These are phyloP conservation scores for Mucor circinelloides DNA, from an alignment of 371 early-diverging fungal species.

Conservation along the genomic window DNA sequence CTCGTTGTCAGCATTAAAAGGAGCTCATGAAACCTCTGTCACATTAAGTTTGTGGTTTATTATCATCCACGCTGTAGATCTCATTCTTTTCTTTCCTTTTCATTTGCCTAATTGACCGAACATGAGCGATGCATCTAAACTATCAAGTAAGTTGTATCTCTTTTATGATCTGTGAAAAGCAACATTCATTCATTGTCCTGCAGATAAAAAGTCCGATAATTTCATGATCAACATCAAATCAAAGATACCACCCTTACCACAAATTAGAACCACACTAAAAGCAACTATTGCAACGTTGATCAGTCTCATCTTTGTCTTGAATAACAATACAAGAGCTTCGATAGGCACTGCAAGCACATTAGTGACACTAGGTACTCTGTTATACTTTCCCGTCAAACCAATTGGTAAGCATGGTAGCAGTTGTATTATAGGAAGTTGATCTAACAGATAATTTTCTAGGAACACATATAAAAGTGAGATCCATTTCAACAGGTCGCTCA, in stretches of 20 bases:
- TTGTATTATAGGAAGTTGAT: background rate
- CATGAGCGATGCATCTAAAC: background rate
- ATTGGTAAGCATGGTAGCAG: slow-evolving; percentile 10
- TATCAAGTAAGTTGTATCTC: background rate
- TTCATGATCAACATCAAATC: background rate
- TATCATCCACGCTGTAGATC: background rate
- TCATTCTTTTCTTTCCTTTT: background rate
- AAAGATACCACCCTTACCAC: slow-evolving; percentile 9
- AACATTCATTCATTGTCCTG: background rate
- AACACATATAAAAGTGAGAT: slow-evolving; percentile 13
- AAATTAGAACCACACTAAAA: slow-evolving; percentile 9
- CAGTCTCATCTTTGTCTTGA: slow-evolving; percentile 12
- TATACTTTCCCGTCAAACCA: slow-evolving; percentile 20
- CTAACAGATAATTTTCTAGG: background rate
- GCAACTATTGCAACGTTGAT: slow-evolving; percentile 10
- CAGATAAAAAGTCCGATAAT: background rate
- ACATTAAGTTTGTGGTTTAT: background rate
- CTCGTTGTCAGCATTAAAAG: background rate
- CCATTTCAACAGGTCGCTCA: background rate
- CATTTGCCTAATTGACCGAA: background rate
- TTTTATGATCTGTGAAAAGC: background rate
- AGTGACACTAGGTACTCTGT: slow-evolving; percentile 10
- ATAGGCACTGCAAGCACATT: slow-evolving; percentile 16
- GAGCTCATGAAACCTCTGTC: background rate
- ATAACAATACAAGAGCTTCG: background rate